These are phyloP conservation scores for Xylaria sp. DNA, from an alignment of 2,329 filamentous ascomycete genomes.

Conservation along the genomic window DNA sequence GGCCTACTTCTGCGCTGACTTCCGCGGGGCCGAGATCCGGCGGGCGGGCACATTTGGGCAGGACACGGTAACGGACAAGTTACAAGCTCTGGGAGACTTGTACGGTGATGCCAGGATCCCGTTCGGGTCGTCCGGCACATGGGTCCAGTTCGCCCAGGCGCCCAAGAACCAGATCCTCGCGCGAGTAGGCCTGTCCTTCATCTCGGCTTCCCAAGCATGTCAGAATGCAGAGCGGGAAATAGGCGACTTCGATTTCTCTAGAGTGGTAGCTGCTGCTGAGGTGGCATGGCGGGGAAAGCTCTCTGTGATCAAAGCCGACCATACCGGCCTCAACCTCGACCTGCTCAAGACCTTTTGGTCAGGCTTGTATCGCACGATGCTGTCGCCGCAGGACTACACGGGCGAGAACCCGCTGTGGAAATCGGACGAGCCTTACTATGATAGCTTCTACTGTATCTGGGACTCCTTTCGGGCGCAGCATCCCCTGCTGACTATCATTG, in stretches of 20 bases:
- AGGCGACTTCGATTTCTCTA: conserved; percentile 66
- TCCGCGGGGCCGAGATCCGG: conserved; percentile 57
- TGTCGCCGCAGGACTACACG: conserved; percentile 77
- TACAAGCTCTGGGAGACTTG: conserved; percentile 34
- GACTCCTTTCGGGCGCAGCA: conserved; percentile 76
- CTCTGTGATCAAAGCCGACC: conserved; percentile 61
- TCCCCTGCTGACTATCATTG: conserved; percentile 72
- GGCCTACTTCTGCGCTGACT: conserved; percentile 67
- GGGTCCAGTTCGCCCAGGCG: conserved; percentile 62
- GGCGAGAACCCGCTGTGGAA: conserved; percentile 76
- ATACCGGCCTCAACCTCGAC: conserved; percentile 58
- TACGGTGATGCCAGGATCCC: conserved; percentile 42
- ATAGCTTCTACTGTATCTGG: conserved; percentile 74
- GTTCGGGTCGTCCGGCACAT: conserved; percentile 58
- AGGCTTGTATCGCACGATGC: conserved; percentile 69
- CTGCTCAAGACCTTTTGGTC: conserved; percentile 73
- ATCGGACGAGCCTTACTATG: conserved; percentile 73
- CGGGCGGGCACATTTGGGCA: conserved; percentile 64
- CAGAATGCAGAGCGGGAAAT: conserved; percentile 72
- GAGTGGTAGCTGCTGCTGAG: conserved; percentile 58
- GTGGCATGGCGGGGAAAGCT: conserved; percentile 69
- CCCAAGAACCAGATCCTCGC: conserved; percentile 59
- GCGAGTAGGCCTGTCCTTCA: conserved; percentile 76
- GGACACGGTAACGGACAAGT: conserved; percentile 47
- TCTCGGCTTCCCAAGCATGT: conserved; percentile 71